Conservation (phyloP, 805 yeast species). For the Candida glaebosa region DNA sequence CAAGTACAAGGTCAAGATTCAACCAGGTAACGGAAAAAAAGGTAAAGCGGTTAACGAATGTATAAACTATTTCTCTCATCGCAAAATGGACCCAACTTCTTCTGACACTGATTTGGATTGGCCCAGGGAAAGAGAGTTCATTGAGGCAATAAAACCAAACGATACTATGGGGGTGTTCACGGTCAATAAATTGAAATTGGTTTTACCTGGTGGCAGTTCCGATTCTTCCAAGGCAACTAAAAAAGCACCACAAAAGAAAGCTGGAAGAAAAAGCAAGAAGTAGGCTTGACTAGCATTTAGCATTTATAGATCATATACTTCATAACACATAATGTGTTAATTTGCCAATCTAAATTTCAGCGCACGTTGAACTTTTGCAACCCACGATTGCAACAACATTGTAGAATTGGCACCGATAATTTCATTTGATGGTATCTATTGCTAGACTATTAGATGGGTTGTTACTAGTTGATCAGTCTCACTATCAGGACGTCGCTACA, state of each 20-base stretch:
- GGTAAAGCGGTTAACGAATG: slow-evolving; percentile 81
- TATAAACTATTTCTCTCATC: slow-evolving; percentile 50
- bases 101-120: slow-evolving; percentile 58
- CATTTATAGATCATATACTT: neutral
- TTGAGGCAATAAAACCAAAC: slow-evolving; percentile 55
- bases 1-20: slow-evolving; percentile 79
- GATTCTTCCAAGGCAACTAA: slow-evolving; percentile 8
- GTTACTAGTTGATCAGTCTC: slow-evolving; percentile 25
- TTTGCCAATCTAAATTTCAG: no score
- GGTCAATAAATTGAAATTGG: slow-evolving; percentile 66
- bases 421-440: slow-evolving; percentile 32
- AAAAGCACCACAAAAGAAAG: slow-evolving; percentile 8
- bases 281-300: slow-evolving; percentile 5
- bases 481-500: slow-evolving; percentile 25
- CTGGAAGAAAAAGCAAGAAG: slow-evolving; percentile 14
- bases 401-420: no score
- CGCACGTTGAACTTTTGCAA: no score
- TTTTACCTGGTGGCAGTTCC: slow-evolving; percentile 44
- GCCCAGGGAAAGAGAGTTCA: slow-evolving; percentile 60
- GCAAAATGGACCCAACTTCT: slow-evolving; percentile 43
- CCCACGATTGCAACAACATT: neutral
- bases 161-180: slow-evolving; percentile 68
- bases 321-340: neutral
- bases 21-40: slow-evolving; percentile 77
- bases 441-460: slow-evolving; percentile 29